phyloP scores from a whole-genome alignment of 441 rosid species.

The Mallotus repandus region DNA sequence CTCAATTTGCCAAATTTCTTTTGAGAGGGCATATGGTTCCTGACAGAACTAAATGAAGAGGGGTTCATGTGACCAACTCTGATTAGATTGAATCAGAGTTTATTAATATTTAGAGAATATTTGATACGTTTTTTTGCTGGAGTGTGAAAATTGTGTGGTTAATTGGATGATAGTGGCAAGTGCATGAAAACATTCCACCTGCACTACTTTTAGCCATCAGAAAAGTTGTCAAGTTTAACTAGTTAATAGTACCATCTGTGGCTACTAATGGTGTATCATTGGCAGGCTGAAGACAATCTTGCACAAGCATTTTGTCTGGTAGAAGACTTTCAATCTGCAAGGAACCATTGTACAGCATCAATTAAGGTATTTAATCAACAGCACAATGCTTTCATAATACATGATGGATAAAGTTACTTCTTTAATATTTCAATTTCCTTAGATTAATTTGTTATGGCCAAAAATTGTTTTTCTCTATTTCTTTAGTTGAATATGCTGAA shows the following conservation, averaged over 20 bases:
- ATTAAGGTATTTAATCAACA: conserved; percentile 43
- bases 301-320: conserved; percentile 64
- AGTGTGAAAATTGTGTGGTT: not conserved
- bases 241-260: not conserved
- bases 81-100: not conserved
- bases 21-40: not conserved
- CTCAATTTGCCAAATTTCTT: not conserved
- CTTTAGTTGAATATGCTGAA: not conserved
- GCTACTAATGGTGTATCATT: conserved; percentile 9
- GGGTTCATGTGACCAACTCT: not conserved
- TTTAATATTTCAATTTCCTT: not conserved
- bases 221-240: not conserved
- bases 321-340: conserved; percentile 57
- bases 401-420: not conserved
- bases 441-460: not conserved
- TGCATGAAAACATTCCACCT: not conserved
- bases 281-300: conserved; percentile 69
- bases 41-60: not conserved
- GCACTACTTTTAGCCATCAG: not conserved
- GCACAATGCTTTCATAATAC: not conserved
- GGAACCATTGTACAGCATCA: conserved; percentile 67
- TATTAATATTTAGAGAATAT: not conserved
- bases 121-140: not conserved
- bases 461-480: not conserved
- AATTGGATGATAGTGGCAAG: not conserved